Evolutionary conservation across 176 grass and related monocot species (phyloP).

Genomic region (Saccharum spontaneum): DNA sequence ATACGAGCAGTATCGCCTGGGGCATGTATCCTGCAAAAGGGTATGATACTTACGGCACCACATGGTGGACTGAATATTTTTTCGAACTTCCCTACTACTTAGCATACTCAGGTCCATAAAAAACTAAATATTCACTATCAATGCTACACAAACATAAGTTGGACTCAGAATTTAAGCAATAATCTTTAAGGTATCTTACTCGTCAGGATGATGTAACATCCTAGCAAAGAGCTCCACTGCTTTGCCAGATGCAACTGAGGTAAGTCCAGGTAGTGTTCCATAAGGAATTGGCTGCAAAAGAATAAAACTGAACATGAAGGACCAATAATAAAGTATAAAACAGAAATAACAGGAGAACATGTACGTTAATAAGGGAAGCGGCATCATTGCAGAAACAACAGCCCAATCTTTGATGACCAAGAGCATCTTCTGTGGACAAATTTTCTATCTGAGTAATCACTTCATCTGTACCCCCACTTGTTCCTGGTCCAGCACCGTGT

Average conservation of each 20-base stretch:
- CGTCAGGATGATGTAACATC: conserved; percentile 83
- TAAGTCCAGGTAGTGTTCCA: conserved; percentile 76
- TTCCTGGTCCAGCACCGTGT: conserved; percentile 72
- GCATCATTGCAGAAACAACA: conserved; percentile 87
- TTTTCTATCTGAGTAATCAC: conserved; percentile 34
- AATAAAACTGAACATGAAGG: conserved; percentile 1
- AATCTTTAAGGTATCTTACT: conserved; percentile 51
- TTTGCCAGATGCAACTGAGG: conserved; percentile 75
- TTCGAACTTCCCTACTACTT: neutral
- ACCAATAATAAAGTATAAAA: neutral
- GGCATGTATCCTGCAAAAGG: conserved; percentile 78
- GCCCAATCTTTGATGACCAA: conserved; percentile 53
- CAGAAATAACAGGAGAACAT: neutral
- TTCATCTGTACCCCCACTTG: conserved; percentile 34
- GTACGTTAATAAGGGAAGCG: conserved; percentile 67
- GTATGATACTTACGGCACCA: conserved; percentile 19
- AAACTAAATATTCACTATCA: neutral
- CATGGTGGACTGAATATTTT: neutral
- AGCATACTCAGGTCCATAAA: neutral
- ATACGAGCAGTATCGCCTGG: conserved; percentile 77
- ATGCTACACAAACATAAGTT: neutral
- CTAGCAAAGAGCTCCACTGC: conserved; percentile 86
- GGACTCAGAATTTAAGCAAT: neutral
- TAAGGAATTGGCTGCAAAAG: conserved; percentile 56
- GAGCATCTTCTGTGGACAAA: conserved; percentile 44